These are phyloP conservation scores for Verticillium nonalfalfae DNA, from an alignment of 2,329 filamentous ascomycete genomes.

Conservation along the genomic window DNA sequence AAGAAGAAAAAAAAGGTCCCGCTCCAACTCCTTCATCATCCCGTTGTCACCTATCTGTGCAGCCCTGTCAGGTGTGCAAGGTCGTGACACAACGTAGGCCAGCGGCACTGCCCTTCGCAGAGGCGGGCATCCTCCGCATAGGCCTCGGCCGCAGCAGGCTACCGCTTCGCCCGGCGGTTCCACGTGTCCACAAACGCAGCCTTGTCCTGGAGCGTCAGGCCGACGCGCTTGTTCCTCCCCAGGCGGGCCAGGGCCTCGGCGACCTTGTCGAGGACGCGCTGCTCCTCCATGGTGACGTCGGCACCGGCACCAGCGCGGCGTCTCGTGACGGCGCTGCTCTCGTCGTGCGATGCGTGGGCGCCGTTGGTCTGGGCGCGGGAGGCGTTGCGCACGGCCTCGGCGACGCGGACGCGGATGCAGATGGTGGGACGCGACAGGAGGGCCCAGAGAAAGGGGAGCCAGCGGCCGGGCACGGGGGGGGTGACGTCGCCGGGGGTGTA, in stretches of 20 bases:
- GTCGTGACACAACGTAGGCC: no score
- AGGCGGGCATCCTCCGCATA: no score
- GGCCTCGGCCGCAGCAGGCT: no score
- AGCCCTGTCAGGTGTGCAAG: no score
- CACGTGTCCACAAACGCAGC: conserved; percentile 70
- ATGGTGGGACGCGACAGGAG: conserved; percentile 80
- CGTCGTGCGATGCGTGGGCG: conserved; percentile 22
- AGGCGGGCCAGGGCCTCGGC: conserved; percentile 82
- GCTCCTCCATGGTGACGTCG: conserved; percentile 49
- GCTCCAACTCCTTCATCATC: conserved; percentile 3
- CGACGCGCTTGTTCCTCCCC: conserved; percentile 83
- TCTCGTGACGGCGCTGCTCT: conserved; percentile 17
- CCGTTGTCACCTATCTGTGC: neutral
- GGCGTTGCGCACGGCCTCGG: conserved; percentile 60
- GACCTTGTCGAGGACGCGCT: conserved; percentile 67
- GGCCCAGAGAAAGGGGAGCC: conserved; percentile 74
- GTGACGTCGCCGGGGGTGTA: conserved; percentile 88
- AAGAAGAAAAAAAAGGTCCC: neutral
- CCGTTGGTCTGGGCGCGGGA: conserved; percentile 30
- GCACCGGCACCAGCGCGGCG: conserved; percentile 20
- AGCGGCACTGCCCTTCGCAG: no score
- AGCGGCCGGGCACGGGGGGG: conserved; percentile 75
- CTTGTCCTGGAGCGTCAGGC: conserved; percentile 78
- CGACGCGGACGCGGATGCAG: conserved; percentile 85
- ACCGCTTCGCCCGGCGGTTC: conserved; percentile 27